phyloP scores from a whole-genome alignment of 164 flowering plant species.

The Brasenia schreberi region DNA sequence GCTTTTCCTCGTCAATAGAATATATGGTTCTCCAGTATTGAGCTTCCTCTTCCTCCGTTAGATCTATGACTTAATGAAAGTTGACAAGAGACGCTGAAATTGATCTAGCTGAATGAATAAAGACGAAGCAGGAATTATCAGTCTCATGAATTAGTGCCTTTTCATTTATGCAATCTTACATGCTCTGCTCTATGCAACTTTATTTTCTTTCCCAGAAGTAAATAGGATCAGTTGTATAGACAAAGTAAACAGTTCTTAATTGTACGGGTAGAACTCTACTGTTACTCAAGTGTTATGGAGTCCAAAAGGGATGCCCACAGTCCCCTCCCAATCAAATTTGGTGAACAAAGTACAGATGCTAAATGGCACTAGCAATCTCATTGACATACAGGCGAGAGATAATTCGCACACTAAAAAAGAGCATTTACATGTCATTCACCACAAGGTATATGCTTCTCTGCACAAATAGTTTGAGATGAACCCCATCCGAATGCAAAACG shows the following conservation, averaged over 20 bases:
- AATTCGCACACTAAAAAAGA: too few species aligned
- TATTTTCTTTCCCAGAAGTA: too few species aligned
- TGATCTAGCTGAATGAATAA: constrained; percentile 64
- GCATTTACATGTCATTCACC: too few species aligned
- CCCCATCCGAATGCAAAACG: too few species aligned
- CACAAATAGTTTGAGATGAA: too few species aligned
- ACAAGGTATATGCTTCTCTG: too few species aligned
- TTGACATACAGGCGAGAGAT: too few species aligned
- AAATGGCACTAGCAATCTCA: too few species aligned
- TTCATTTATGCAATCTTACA: background rate
- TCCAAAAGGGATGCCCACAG: background rate
- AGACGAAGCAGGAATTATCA: background rate
- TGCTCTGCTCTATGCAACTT: background rate
- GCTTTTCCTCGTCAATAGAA: constrained; percentile 70
- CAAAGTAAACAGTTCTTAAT: background rate
- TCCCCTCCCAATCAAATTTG: background rate
- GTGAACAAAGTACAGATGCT: background rate
- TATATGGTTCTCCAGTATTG: constrained; percentile 70
- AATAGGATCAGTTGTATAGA: background rate
- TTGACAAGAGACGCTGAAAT: constrained; percentile 66
- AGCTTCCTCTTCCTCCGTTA: constrained; percentile 69
- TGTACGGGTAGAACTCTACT: background rate
- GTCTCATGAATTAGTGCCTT: background rate
- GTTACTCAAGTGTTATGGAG: background rate
- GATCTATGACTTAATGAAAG: constrained; percentile 80